Evolutionary conservation across 2,329 filamentous ascomycete species (phyloP).

Genomic region (Pseudogymnoascus sp.): DNA sequence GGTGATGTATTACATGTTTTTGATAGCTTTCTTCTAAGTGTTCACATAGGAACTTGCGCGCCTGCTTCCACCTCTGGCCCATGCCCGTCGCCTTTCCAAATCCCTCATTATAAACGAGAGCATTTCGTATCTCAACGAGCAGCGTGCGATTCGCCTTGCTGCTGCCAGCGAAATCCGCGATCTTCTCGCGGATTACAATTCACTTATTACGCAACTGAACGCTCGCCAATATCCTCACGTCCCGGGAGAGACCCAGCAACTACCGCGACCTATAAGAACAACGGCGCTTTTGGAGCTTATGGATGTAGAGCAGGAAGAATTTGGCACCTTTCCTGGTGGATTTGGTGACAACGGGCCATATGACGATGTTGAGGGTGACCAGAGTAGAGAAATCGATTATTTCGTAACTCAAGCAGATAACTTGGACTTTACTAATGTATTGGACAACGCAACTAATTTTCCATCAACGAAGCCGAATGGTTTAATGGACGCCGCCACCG

Average conservation of each 20-base stretch:
- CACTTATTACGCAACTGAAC: conserved; percentile 16
- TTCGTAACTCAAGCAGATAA: not conserved
- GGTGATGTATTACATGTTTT: not conserved
- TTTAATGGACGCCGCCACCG: not conserved
- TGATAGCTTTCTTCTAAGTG: not conserved
- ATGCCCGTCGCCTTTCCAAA: conserved; percentile 20
- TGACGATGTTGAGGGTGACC: conserved; percentile 14
- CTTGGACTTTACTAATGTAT: not conserved
- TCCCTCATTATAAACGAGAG: conserved; percentile 22
- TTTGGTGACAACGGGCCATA: conserved; percentile 19
- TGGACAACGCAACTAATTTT: not conserved
- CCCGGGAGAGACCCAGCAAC: not conserved
- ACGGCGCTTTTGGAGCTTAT: conserved; percentile 10
- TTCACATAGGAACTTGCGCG: conserved; percentile 20
- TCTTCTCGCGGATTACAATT: conserved; percentile 18
- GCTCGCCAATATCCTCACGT: not conserved
- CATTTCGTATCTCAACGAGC: conserved; percentile 17
- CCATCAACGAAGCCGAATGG: not conserved
- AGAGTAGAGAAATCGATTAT: not conserved
- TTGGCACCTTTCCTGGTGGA: conserved; percentile 20
- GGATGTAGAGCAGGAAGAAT: conserved; percentile 16
- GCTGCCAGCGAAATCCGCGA: conserved; percentile 14
- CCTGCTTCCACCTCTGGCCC: conserved; percentile 18
- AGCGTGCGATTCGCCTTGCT: conserved; percentile 14
- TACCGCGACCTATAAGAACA: conserved; percentile 13